These are phyloP conservation scores for Hyparrhenia diplandra DNA, from an alignment of 176 grass and related monocot genomes.

Conservation along the genomic window DNA sequence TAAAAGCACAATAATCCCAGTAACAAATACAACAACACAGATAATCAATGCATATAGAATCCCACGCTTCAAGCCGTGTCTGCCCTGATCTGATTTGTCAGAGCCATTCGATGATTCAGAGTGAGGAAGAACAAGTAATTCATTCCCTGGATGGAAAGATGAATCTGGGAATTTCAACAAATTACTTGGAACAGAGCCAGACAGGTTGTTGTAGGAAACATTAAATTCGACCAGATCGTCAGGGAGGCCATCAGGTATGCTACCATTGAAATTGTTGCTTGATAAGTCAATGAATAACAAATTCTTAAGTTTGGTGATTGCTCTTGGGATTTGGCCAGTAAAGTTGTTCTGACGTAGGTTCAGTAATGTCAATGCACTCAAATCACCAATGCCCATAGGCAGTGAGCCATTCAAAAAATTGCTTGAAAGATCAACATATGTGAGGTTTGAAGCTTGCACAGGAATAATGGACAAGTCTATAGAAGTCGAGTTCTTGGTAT, in stretches of 20 bases:
- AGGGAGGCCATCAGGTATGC: conserved; percentile 71
- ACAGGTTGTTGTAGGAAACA: conserved; percentile 76
- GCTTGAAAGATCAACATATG: conserved; percentile 85
- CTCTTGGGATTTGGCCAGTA: conserved; percentile 56
- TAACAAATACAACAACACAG: conserved; percentile 60
- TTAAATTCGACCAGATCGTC: conserved; percentile 61
- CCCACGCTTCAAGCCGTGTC: conserved; percentile 51
- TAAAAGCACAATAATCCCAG: conserved; percentile 63
- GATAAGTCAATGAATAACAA: conserved; percentile 72
- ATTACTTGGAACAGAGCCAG: conserved; percentile 70
- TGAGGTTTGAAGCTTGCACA: conserved; percentile 50
- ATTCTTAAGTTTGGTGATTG: conserved; percentile 60
- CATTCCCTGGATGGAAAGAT: conserved; percentile 92
- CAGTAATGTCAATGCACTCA: conserved; percentile 48
- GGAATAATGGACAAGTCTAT: conserved; percentile 36
- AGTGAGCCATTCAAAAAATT: conserved; percentile 58
- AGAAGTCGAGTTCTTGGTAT: conserved; percentile 32
- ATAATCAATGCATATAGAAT: conserved; percentile 58
- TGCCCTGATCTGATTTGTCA: conserved; percentile 21
- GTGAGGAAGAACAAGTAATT: conserved; percentile 59
- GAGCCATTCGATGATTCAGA: conserved; percentile 31
- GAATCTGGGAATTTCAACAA: conserved; percentile 84
- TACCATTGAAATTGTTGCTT: conserved; percentile 61
- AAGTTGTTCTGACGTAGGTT: conserved; percentile 68
- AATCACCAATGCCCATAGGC: conserved; percentile 46